Evolutionary conservation across 371 early-diverging fungal genomes (phyloP).

Genomic region (Conidiobolus incongruus): DNA sequence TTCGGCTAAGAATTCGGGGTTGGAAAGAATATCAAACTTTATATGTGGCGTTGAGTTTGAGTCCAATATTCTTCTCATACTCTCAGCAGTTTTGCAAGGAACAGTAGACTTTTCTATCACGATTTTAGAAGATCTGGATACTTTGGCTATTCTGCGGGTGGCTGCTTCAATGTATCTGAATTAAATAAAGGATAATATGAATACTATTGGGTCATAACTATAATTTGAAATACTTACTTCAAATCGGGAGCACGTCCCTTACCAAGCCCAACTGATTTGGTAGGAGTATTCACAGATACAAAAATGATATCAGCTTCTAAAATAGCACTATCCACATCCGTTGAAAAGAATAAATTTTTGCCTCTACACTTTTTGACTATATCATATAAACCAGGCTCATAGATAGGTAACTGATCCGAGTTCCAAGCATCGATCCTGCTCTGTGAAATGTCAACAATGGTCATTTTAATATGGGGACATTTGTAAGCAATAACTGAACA

Average conservation of each 20-base stretch:
- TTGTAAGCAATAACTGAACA: slow-evolving; percentile 78
- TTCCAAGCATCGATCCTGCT: slow-evolving; percentile 76
- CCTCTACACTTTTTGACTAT: slow-evolving; percentile 46
- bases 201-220: too few relatives aligned
- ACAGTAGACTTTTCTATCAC: slow-evolving; percentile 91
- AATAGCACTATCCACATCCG: slow-evolving; percentile 52
- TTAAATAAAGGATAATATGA: background rate
- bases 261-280: slow-evolving; percentile 54
- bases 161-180: slow-evolving; percentile 66
- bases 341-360: slow-evolving; percentile 66
- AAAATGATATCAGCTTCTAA: slow-evolving; percentile 65
- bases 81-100: slow-evolving; percentile 81
- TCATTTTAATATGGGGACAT: slow-evolving; percentile 73
- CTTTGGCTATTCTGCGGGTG: slow-evolving; percentile 66
- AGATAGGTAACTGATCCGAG: slow-evolving; percentile 63
- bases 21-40: slow-evolving; percentile 73
- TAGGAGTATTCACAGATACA: slow-evolving; percentile 77
- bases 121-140: slow-evolving; percentile 62
- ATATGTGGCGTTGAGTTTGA: slow-evolving; percentile 49
- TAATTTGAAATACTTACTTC: too few relatives aligned
- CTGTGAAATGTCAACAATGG: slow-evolving; percentile 62
- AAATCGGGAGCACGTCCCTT: slow-evolving; percentile 73
- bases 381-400: slow-evolving; percentile 75
- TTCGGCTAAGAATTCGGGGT: slow-evolving; percentile 93
- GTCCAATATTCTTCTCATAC: slow-evolving; percentile 70